A percentile compares a stretch with the other conserved stretches of the same genome.
phyloP scores from a whole-genome alignment of 306 rosid genomes.

The Begonia fuchsioides region DNA sequence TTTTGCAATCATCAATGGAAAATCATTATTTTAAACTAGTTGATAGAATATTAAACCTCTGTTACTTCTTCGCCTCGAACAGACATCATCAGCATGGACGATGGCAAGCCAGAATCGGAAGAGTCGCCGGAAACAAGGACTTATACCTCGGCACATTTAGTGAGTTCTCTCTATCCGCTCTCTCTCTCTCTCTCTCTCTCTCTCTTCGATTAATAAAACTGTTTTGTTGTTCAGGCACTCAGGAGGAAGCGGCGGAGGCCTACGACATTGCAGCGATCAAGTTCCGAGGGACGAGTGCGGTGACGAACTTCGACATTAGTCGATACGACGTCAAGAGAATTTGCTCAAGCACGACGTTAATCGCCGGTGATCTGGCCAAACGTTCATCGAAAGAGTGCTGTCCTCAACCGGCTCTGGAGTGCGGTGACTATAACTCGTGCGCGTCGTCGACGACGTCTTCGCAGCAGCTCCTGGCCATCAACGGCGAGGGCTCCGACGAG shows the following conservation, averaged over 20 bases:
- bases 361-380: slow-evolving; percentile 72
- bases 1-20: slow-evolving; percentile 30
- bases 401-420: slow-evolving; percentile 5
- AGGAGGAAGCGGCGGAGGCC: slow-evolving; percentile 99
- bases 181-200: too few species aligned
- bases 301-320: slow-evolving; percentile 88
- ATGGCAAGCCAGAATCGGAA: slow-evolving; percentile 98
- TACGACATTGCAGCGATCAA: slow-evolving; percentile 98
- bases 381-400: slow-evolving; percentile 38
- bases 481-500: slow-evolving; percentile 37
- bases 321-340: slow-evolving; percentile 93
- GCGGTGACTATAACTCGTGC: slow-evolving; percentile 31
- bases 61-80: slow-evolving; percentile 1
- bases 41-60: too few species aligned
- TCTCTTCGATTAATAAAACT: background rate
- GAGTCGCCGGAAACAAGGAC: slow-evolving; percentile 98
- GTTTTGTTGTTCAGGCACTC: too few species aligned
- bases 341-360: slow-evolving; percentile 90
- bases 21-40: slow-evolving; percentile 2
- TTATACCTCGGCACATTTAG: slow-evolving; percentile 97
- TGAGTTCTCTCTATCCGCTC: slow-evolving; percentile 17
- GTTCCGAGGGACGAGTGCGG: slow-evolving; percentile 91
- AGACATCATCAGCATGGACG: slow-evolving; percentile 99
- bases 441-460: slow-evolving; percentile 21
- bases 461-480: slow-evolving; percentile 39